Evolutionary conservation across 129 eudicot genomes (phyloP).

Genomic region (Centrapalus pauciflorus): DNA sequence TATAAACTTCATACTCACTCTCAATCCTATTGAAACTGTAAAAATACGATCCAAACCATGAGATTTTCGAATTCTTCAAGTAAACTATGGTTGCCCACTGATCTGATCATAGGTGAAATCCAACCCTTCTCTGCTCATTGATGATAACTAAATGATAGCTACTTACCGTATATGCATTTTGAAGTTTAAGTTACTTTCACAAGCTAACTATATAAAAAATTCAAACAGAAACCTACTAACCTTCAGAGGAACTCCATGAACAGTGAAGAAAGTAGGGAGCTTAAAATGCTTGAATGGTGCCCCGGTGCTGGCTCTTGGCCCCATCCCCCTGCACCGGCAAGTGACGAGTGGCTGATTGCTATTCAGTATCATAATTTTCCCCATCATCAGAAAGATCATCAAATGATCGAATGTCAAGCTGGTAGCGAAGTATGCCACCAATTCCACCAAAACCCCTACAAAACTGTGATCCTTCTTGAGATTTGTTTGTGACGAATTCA

Average conservation of each 20-base stretch:
- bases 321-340: constrained; percentile 31
- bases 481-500: constrained; percentile 34
- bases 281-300: constrained; percentile 9
- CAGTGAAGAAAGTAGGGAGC: constrained; percentile 3
- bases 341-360: constrained; percentile 28
- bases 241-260: constrained; percentile 12
- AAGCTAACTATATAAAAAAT: background rate
- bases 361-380: constrained; percentile 27
- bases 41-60: background rate
- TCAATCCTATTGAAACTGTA: too few species aligned
- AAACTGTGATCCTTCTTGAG: constrained; percentile 37
- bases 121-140: too few species aligned
- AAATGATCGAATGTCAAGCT: constrained; percentile 35
- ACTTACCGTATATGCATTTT: too few species aligned
- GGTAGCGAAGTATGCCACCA: constrained; percentile 40
- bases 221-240: constrained; percentile 4
- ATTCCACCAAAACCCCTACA: constrained; percentile 43
- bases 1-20: too few species aligned
- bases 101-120: too few species aligned
- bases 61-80: too few species aligned
- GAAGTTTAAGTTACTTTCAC: too few species aligned
- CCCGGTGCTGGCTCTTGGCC: constrained; percentile 22
- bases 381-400: constrained; percentile 41
- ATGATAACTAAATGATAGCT: too few species aligned
- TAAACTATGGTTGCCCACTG: too few species aligned